phyloP scores from a whole-genome alignment of 106 monocot genomes.

The Dendrobium catenatum region DNA sequence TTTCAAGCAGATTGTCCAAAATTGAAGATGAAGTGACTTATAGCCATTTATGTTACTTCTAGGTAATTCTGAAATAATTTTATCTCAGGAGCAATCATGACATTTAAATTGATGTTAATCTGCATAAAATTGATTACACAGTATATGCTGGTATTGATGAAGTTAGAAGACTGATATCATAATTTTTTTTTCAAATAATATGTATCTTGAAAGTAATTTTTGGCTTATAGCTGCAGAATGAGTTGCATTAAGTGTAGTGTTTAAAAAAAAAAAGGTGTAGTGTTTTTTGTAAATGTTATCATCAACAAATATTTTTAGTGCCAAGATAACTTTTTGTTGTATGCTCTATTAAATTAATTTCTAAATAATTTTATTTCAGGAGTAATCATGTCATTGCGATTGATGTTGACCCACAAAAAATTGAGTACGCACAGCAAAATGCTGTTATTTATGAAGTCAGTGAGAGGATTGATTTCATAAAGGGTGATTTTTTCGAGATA shows the following conservation, averaged over 20 bases:
- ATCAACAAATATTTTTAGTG: not conserved
- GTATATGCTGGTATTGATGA: slow-evolving; percentile 79
- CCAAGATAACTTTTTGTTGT: not conserved
- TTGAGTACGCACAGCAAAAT: slow-evolving; percentile 75
- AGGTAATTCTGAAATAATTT: slow-evolving; percentile 2
- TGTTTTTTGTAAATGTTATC: not conserved
- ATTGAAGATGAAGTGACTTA: not conserved
- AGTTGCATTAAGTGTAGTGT: not conserved
- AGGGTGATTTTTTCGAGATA: slow-evolving; percentile 72
- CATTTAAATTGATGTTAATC: slow-evolving; percentile 86
- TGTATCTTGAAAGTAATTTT: slow-evolving; percentile 46
- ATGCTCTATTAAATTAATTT: not conserved
- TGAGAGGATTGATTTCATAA: slow-evolving; percentile 68
- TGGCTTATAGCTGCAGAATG: not conserved
- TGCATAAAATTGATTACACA: slow-evolving; percentile 65
- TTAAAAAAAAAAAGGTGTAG: not conserved
- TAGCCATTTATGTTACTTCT: not conserved
- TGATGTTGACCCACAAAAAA: slow-evolving; percentile 80
- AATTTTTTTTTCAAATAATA: slow-evolving; percentile 51
- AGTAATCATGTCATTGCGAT: slow-evolving; percentile 79
- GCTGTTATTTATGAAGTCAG: slow-evolving; percentile 76
- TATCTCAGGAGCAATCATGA: slow-evolving; percentile 66
- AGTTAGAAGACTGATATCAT: slow-evolving; percentile 80
- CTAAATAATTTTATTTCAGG: slow-evolving; percentile 39
- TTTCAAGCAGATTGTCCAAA: not conserved